Base-by-base conservation (phyloP, 2,329 filamentous ascomycete genomes). In the Penicillium sp. region DNA sequence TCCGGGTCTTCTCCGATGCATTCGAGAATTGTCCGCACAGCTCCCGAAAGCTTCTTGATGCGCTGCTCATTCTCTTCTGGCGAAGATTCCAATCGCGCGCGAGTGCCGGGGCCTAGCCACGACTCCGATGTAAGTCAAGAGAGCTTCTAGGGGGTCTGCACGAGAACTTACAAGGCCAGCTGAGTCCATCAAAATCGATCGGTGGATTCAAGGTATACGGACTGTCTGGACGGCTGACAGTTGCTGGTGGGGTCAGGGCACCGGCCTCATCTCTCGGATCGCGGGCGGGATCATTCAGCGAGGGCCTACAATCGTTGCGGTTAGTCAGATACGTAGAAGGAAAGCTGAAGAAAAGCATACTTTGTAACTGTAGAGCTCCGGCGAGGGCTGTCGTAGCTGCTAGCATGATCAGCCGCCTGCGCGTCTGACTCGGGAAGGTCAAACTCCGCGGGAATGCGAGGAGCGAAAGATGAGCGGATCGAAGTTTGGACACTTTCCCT, bases 1-100 rank as follows among this genome's bases (percentile, higher is more conserved):
- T 88, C 84, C 0, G 87, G 86, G 66, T 90, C 87, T 70, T 90
- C 87, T 52, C 87, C 87, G 21, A 90, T 83, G 66, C 87, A 89
- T 72, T 89, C 87, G 17, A 90, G 75, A 47, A 90, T 87, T 0
- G 87, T 90, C 56, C 82, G 78, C 15, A 89, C 85, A 49, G 87
- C 87, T 49, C 85, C 86, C 1, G 86, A 81, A n/a, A 90, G 79
- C 75, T 88, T 89, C 68, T 84, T 75, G 19, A 88, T 76, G 11
- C 86, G 81, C 64, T 83, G 82, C 62, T 84, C 81, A 49, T 84
- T 85, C 70, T 89, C 80, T 68, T 86, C 83, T 0, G 85, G 83
- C 3, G 83, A 85, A 2, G 85, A 83, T 64, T 87, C 85, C 61
- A 86, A 79, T 51, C 86, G 79, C 65, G 77, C 78, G 58, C 81